phyloP scores from a whole-genome alignment of 2,329 filamentous ascomycete species.

The Aspergillus calidoustus region DNA sequence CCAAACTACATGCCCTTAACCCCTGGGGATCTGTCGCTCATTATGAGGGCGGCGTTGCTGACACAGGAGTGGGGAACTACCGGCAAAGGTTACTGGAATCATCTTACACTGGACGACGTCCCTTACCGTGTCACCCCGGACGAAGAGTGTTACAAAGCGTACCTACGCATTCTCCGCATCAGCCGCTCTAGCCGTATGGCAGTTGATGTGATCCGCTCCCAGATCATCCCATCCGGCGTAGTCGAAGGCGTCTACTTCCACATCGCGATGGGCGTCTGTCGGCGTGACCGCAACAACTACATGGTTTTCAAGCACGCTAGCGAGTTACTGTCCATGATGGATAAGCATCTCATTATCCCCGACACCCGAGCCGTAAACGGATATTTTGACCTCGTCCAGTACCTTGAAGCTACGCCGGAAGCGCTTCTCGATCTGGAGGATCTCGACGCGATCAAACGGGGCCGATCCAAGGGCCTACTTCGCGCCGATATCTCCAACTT shows the following conservation, averaged over 20 bases:
- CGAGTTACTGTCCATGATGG: constrained; percentile 69
- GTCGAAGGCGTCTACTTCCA: constrained; percentile 64
- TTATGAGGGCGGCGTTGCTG: constrained; percentile 65
- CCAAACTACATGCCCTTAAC: constrained; percentile 50
- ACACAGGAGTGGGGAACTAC: constrained; percentile 63
- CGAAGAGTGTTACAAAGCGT: constrained; percentile 68
- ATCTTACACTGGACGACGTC: constrained; percentile 59
- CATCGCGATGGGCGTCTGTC: constrained; percentile 74
- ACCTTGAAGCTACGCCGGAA: constrained; percentile 32
- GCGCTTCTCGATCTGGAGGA: constrained; percentile 35
- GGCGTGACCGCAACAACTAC: constrained; percentile 76
- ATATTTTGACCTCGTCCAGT: constrained; percentile 36
- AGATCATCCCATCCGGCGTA: constrained; percentile 52
- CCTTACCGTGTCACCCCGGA: constrained; percentile 71
- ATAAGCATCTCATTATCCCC: constrained; percentile 32
- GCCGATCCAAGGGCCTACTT: too few relatives aligned
- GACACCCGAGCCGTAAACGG: constrained; percentile 34
- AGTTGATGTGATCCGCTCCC: constrained; percentile 61
- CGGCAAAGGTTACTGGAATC: constrained; percentile 78
- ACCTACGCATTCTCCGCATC: constrained; percentile 69
- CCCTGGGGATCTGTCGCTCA: constrained; percentile 67
- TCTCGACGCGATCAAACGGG: constrained; percentile 25
- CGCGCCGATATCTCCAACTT: too few relatives aligned
- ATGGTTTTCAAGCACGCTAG: constrained; percentile 69
- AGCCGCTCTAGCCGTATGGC: constrained; percentile 68